Evolutionary conservation across 2,329 filamentous ascomycete genomes (phyloP).

Genomic region (Sporothrix brasiliensis): DNA sequence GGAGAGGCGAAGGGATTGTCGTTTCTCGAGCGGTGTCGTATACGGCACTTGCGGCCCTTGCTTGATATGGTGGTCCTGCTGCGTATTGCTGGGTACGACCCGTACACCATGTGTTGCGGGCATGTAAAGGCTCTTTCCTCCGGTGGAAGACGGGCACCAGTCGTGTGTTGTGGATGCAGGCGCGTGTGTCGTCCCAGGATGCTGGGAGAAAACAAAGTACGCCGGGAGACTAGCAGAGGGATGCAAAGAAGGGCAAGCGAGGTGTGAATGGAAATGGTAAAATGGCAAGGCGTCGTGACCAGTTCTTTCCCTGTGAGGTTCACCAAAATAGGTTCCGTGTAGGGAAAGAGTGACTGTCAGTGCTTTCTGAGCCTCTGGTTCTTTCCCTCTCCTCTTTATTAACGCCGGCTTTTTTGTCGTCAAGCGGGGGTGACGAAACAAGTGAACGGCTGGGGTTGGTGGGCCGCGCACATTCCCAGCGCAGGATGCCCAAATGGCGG

Average conservation of each 20-base stretch:
- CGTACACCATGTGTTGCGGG: not conserved
- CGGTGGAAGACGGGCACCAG: not conserved
- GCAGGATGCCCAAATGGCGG: constrained; percentile 19
- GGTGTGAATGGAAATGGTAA: not conserved
- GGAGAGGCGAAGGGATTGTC: not conserved
- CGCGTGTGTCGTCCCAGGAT: not conserved
- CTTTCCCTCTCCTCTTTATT: not conserved
- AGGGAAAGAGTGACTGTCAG: not conserved
- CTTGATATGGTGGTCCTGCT: not conserved
- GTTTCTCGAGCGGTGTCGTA: not conserved
- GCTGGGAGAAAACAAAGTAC: not conserved
- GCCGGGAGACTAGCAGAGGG: not conserved
- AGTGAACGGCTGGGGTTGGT: not conserved
- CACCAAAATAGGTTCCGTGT: constrained; percentile 1
- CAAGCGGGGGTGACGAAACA: not conserved
- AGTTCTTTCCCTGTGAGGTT: constrained; percentile 7
- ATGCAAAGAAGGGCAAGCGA: not conserved
- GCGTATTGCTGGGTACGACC: no score
- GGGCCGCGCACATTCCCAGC: not conserved
- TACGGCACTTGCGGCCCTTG: not conserved
- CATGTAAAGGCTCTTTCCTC: not conserved
- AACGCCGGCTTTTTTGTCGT: not conserved
- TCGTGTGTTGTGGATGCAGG: constrained; percentile 1
- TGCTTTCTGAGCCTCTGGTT: not conserved
- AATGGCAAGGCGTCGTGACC: not conserved